Percentiles rank a stretch among this genome's conserved stretches.
Evolutionary conservation across 148 eudicot species (phyloP).

Genomic region (Camellia lanceoleosa): DNA sequence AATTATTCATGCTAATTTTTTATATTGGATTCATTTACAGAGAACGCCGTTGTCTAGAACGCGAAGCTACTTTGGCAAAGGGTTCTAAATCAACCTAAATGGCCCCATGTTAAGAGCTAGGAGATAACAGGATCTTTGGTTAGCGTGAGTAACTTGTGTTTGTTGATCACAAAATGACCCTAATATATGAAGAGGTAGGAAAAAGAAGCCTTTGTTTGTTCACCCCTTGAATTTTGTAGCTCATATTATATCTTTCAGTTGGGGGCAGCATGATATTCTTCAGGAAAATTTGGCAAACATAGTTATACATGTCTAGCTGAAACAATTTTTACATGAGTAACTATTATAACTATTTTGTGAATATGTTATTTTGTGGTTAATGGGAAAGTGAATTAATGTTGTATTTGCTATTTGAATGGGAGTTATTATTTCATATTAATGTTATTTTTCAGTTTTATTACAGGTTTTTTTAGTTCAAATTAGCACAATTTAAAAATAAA

Average conservation of each 20-base stretch:
- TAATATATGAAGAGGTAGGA: background rate
- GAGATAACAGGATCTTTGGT: background rate
- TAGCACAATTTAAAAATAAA: too few relatives aligned
- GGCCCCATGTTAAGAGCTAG: background rate
- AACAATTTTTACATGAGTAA: background rate
- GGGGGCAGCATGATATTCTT: background rate
- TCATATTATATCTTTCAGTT: background rate
- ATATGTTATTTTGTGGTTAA: too few relatives aligned
- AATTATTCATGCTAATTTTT: constrained; percentile 1
- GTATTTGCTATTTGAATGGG: too few relatives aligned
- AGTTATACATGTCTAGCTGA: background rate
- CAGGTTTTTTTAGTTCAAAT: too few relatives aligned
- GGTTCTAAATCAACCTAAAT: constrained; percentile 21
- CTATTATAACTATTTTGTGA: background rate
- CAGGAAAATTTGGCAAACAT: too few relatives aligned
- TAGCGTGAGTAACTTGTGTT: too few relatives aligned
- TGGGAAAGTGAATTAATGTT: too few relatives aligned
- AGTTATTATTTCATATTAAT: too few relatives aligned
- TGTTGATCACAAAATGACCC: background rate
- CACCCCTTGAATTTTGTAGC: background rate
- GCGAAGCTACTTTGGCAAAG: constrained; percentile 37
- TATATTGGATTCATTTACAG: constrained; percentile 36
- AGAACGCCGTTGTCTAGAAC: constrained; percentile 39
- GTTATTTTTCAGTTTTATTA: too few relatives aligned
- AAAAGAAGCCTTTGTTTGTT: background rate